Percentiles rank a stretch among this genome's conserved stretches.
These are phyloP conservation scores for Dendryphion nanum DNA, from an alignment of 2,329 filamentous ascomycete species.

Conservation along the genomic window DNA sequence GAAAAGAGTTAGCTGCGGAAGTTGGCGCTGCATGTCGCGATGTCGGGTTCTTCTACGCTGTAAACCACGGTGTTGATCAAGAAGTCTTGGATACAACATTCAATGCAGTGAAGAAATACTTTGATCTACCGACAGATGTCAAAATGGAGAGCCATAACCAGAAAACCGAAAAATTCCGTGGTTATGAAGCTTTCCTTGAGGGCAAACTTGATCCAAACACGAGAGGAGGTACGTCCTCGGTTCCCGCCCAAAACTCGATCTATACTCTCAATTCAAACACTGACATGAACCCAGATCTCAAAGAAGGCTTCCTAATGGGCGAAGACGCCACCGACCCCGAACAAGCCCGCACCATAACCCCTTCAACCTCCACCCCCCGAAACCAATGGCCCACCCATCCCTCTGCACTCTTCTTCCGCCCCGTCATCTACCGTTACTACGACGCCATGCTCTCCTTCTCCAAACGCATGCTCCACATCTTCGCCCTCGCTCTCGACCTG, in stretches of 20 bases:
- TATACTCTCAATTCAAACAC: too few relatives aligned
- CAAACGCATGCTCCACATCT: conserved; percentile 33
- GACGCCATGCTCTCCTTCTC: conserved; percentile 28
- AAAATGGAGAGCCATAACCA: conserved; percentile 38
- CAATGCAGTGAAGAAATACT: conserved; percentile 27
- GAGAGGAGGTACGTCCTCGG: conserved; percentile 22
- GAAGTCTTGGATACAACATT: conserved; percentile 27
- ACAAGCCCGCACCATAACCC: conserved; percentile 19
- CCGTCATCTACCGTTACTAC: conserved; percentile 32
- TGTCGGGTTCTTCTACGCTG: conserved; percentile 35
- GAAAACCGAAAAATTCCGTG: conserved; percentile 34
- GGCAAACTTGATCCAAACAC: conserved; percentile 36
- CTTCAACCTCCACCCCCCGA: conserved; percentile 14
- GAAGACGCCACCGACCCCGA: conserved; percentile 34
- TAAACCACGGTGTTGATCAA: conserved; percentile 31
- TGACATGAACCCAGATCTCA: conserved; percentile 28
- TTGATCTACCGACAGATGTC: conserved; percentile 26
- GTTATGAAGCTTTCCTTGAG: conserved; percentile 37
- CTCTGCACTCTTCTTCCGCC: conserved; percentile 26
- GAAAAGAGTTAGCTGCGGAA: conserved; percentile 25
- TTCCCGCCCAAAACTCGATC: neutral
- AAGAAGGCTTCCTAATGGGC: conserved; percentile 37
- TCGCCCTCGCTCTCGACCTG: conserved; percentile 41
- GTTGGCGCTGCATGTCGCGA: conserved; percentile 33
- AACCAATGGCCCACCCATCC: conserved; percentile 34